Evolutionary conservation across 345 rosid species (phyloP), one percentile per base, ranked within the genome.

Genomic region (Pistacia integerrima): DNA sequence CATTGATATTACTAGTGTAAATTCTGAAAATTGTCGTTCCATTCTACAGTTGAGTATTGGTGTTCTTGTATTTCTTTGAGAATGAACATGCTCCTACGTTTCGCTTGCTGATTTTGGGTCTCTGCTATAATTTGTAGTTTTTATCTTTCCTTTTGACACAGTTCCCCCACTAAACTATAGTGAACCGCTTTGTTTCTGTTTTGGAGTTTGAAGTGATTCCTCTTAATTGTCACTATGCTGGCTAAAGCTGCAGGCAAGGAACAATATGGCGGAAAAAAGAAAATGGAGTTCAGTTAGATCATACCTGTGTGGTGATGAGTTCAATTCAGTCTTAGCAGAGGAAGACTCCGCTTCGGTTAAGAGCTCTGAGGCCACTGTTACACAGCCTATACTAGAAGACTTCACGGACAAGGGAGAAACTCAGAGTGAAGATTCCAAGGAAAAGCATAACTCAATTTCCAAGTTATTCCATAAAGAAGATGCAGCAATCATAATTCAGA

Each of bases 301-400:
- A n/a, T 88, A 88, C 82, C 85, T 90, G 44, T 92, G 97, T 2
- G 92, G 97, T 14, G 87, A 91, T 35, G 94, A 94, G 78, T 85
- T 91, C 70, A 83, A 90, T 76, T 94, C 95, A 38, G 93, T 91
- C 35, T 83, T 82, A 11, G 97, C 93, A 7, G 95, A 91, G 79
- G 84, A 87, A 70, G 97, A 93, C 85, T 91, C 97, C 18, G 89
- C 83, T 77, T 92, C 98, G 1, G 75, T 85, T 14, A 86, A 84
- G 77, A 87, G 94, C 85, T 86, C 88, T 0, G 97, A 86, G 56
- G 80, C 89, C 55, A 80, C 86, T 36, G 78, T 84, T 1, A 80
- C 88, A 69, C 89, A 84, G 55, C 90, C 89, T 0, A 8, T 71
- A 18, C 22, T 28, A 35, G 78, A 78, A 25, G 83, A 77, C 59